phyloP scores from a whole-genome alignment of 352 stramenopile genomes.

The Phytophthora idaei region DNA sequence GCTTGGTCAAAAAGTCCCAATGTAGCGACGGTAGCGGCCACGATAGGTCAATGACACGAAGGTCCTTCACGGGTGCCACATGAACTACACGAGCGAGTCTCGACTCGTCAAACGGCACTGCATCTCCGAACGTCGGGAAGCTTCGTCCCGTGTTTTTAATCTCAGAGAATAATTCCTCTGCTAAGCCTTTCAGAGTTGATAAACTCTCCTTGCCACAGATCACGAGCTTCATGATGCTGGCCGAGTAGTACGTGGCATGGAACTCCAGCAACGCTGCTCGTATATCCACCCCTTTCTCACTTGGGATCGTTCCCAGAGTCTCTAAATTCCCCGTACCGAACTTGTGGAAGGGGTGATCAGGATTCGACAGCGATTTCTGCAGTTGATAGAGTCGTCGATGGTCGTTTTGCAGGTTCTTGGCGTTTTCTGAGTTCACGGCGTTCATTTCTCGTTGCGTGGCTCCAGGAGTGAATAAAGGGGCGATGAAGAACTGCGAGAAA shows the following conservation, averaged over 20 bases:
- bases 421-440: slow-evolving; percentile 97
- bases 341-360: slow-evolving; percentile 84
- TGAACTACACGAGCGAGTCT: slow-evolving; percentile 50
- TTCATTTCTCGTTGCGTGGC: slow-evolving; percentile 95
- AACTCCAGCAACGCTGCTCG: slow-evolving; percentile 83
- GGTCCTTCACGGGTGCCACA: slow-evolving; percentile 72
- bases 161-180: slow-evolving; percentile 70
- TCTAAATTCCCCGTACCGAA: slow-evolving; percentile 92
- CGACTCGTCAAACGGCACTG: slow-evolving; percentile 55
- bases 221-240: slow-evolving; percentile 91
- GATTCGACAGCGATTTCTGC: slow-evolving; percentile 73
- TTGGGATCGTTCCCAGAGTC: slow-evolving; percentile 61
- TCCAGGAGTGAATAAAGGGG: slow-evolving; percentile 92
- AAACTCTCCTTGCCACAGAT: slow-evolving; percentile 90
- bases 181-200: slow-evolving; percentile 79
- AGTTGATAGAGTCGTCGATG: slow-evolving; percentile 85
- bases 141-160: slow-evolving; percentile 78
- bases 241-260: slow-evolving; percentile 91
- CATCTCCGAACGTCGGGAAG: slow-evolving; percentile 59
- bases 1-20: slow-evolving; percentile 66
- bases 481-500: slow-evolving; percentile 98
- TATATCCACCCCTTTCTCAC: slow-evolving; percentile 55
- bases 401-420: slow-evolving; percentile 97
- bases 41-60: slow-evolving; percentile 73
- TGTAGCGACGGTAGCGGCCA: slow-evolving; percentile 72